Conservation (phyloP, 1,284 basidiomycete species). For the Ceraceosorus guamensis region DNA sequence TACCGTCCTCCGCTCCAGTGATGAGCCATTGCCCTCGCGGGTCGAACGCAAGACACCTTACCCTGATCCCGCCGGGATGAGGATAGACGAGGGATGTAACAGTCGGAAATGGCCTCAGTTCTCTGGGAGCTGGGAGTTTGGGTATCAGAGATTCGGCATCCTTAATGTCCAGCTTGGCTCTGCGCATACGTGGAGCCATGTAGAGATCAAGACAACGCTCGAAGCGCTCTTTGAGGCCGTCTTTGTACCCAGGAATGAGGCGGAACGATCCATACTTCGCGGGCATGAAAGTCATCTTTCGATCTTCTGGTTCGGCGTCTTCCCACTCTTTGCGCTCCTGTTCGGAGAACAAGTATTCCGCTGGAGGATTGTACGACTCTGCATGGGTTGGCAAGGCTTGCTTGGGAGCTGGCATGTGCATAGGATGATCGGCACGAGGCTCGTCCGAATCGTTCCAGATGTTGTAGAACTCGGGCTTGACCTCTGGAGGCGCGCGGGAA, state of each 20-base stretch:
- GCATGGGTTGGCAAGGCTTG: conserved; percentile 77
- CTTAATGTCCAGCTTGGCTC: conserved; percentile 46
- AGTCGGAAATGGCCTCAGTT: conserved; percentile 88
- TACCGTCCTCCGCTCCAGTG: conserved; percentile 83
- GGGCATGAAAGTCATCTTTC: conserved; percentile 82
- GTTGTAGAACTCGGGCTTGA: conserved; percentile 70
- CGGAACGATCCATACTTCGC: conserved; percentile 78
- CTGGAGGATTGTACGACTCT: conserved; percentile 97
- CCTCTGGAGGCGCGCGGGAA: conserved; percentile 65
- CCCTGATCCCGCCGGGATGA: conserved; percentile 61
- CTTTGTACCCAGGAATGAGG: conserved; percentile 81
- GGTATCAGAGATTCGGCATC: conserved; percentile 79
- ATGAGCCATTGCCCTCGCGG: conserved; percentile 84
- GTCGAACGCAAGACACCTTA: conserved; percentile 71
- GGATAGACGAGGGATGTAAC: conserved; percentile 67
- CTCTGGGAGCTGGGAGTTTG: conserved; percentile 87
- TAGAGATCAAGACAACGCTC: conserved; percentile 92
- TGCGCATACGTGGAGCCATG: conserved; percentile 76
- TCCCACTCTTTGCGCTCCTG: conserved; percentile 80
- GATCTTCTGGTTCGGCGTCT: conserved; percentile 76
- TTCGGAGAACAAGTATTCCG: conserved; percentile 88
- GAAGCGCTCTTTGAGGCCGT: conserved; percentile 90
- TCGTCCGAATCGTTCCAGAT: conserved; percentile 69
- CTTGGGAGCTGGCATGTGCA: conserved; percentile 84
- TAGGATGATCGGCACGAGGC: conserved; percentile 53